Evolutionary conservation across 768 basidiomycete genomes (phyloP), one percentile per base, ranked within the genome.

Genomic region (Serendipita indica): DNA sequence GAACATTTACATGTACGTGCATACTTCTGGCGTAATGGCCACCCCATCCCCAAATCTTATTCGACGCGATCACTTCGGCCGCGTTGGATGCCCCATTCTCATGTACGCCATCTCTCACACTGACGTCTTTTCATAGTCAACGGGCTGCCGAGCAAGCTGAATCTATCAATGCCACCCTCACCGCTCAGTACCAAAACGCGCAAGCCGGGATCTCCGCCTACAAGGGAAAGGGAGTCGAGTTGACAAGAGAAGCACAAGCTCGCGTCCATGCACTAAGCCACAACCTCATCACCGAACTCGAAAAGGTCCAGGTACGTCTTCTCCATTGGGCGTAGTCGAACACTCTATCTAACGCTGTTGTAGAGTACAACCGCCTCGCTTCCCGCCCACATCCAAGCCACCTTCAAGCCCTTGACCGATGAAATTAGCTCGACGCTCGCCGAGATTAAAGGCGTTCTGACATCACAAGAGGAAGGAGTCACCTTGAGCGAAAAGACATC

Each of bases 101-200:
- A 34, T 62, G 39, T 43, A 49, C 60, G 49, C 54, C 18, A 57
- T 61, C 46, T 60, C 10, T 28, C 54, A 18, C 13, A 66, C 25
- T 30, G 10, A 45, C 52, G 16, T 39, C 20, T 6, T 6, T 14
- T 18, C 56, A 3, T 60, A 86, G 84, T 57, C 82, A 87, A 74
- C 78, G 77, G 60, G 86, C 85, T 2, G 77, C 78, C 2, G 80
- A 80, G 52, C 82, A 81, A 22, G 84, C 85, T 16, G 75, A 80
- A 33, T 73, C 75, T 49, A 79, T 89, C 67, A 78, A 77, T 64
- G 69, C 72, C 13, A 72, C 82, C 27, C 79, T 85, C 20, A 74
- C 83, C 0, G 74, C 78, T 2, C 80, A 80, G 52, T 68, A 83
- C 39, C 49, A 54, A 7, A 54, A 54, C 30, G 49, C 49, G 7